These are phyloP conservation scores for Thalassiosira mediterranea DNA, from an alignment of 352 stramenopile species.

Conservation along the genomic window DNA sequence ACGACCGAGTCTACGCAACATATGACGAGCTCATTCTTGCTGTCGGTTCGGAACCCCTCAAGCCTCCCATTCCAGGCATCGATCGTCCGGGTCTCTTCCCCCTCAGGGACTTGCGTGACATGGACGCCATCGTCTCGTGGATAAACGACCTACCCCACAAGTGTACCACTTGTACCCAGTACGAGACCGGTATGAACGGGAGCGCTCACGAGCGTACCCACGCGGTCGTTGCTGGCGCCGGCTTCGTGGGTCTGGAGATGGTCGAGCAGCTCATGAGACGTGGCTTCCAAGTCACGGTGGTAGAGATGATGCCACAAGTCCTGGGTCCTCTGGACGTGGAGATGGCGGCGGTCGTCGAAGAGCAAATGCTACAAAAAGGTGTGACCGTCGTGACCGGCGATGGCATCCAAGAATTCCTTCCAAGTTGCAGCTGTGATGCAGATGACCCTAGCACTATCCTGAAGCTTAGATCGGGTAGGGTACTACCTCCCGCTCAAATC, in stretches of 20 bases:
- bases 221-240: slow-evolving; percentile 76
- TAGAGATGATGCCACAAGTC: slow-evolving; percentile 78
- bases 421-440: slow-evolving; percentile 36
- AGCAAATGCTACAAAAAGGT: slow-evolving; percentile 54
- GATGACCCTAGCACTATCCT: slow-evolving; percentile 57
- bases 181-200: neutral
- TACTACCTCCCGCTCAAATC: slow-evolving; percentile 62
- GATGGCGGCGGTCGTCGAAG: slow-evolving; percentile 73
- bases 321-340: slow-evolving; percentile 74
- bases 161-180: slow-evolving; percentile 22
- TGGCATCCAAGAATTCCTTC: slow-evolving; percentile 65
- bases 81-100: slow-evolving; percentile 69
- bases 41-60: slow-evolving; percentile 70
- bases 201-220: slow-evolving; percentile 46
- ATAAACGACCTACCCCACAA: slow-evolving; percentile 53
- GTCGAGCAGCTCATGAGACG: slow-evolving; percentile 76
- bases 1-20: too few species aligned
- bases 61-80: slow-evolving; percentile 79
- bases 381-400: slow-evolving; percentile 69
- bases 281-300: slow-evolving; percentile 71
- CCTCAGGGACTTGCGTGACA: slow-evolving; percentile 75
- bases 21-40: slow-evolving; percentile 82
- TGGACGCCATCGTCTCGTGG: slow-evolving; percentile 72
- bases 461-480: slow-evolving; percentile 55
- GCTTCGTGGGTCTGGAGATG: slow-evolving; percentile 84